Evolutionary conservation across 2,329 filamentous ascomycete species (phyloP).

Genomic region (Colletotrichum scovillei): DNA sequence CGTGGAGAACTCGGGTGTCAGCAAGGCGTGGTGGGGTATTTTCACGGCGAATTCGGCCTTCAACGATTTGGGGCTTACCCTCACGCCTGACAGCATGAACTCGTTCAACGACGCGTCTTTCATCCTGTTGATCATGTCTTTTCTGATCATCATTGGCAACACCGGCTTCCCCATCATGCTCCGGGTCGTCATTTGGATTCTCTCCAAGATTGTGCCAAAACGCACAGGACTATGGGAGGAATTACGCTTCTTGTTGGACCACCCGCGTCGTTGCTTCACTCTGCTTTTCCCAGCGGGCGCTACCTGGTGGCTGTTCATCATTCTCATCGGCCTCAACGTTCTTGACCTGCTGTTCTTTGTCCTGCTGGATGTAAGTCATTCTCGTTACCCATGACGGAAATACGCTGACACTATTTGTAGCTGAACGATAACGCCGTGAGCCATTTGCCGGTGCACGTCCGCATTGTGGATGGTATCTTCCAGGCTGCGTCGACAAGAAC

Average conservation of each 20-base stretch:
- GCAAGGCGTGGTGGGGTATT: conserved; percentile 88
- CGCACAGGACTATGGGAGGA: conserved; percentile 87
- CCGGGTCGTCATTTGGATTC: conserved; percentile 89
- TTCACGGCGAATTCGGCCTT: conserved; percentile 91
- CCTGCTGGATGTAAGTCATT: conserved; percentile 80
- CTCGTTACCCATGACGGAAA: not conserved
- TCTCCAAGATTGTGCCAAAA: conserved; percentile 73
- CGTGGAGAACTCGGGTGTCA: conserved; percentile 71
- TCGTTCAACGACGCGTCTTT: conserved; percentile 85
- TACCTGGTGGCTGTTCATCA: conserved; percentile 95
- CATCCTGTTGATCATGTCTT: conserved; percentile 80
- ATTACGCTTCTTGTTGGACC: conserved; percentile 88
- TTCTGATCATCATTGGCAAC: conserved; percentile 93
- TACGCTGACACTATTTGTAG: conserved; percentile 53
- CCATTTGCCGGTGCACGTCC: conserved; percentile 75
- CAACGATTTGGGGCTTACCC: conserved; percentile 92
- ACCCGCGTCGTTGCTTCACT: conserved; percentile 96
- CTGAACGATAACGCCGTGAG: conserved; percentile 78
- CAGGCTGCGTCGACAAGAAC: conserved; percentile 91
- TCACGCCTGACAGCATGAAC: conserved; percentile 94
- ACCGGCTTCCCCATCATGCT: conserved; percentile 96
- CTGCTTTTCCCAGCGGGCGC: conserved; percentile 89
- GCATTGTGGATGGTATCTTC: conserved; percentile 88
- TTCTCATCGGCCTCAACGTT: conserved; percentile 83
- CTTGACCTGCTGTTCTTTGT: conserved; percentile 92